Percentiles rank a stretch among this genome's conserved stretches.
Evolutionary conservation across 495 filamentous ascomycete species (phyloP).

Genomic region (Penicillium silybi): DNA sequence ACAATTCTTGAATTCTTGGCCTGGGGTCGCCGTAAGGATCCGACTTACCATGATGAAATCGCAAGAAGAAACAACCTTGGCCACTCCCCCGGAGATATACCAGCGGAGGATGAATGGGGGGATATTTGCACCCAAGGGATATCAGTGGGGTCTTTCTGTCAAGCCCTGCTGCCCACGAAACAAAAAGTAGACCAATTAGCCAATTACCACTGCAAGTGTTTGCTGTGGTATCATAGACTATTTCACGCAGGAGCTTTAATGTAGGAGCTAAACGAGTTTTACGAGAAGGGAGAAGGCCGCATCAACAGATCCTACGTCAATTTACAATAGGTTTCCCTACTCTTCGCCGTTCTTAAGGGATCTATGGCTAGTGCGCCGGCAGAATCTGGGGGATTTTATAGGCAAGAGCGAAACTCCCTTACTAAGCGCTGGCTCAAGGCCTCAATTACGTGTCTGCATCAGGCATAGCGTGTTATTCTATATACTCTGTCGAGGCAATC

Average conservation of each 20-base stretch:
- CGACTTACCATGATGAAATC: conserved; percentile 27
- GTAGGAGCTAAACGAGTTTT: conserved; percentile 27
- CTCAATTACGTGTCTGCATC: conserved; percentile 29
- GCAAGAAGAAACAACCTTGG: conserved; percentile 14
- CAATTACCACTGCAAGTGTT: conserved; percentile 33
- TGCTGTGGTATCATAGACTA: conserved; percentile 39
- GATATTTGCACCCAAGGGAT: background rate
- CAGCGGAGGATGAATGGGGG: conserved; percentile 17
- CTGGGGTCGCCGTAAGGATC: conserved; percentile 40
- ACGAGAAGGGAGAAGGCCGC: conserved; percentile 19
- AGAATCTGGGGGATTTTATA: conserved; percentile 32
- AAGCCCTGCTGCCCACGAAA: conserved; percentile 30
- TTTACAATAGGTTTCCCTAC: conserved; percentile 37
- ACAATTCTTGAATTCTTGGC: conserved; percentile 44
- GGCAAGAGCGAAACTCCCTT: conserved; percentile 28
- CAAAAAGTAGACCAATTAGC: conserved; percentile 28
- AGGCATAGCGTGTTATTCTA: conserved; percentile 32
- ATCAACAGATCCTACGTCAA: conserved; percentile 19
- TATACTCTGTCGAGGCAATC: conserved; percentile 35
- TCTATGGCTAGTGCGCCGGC: conserved; percentile 35
- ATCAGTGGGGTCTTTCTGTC: conserved; percentile 14
- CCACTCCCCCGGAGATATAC: conserved; percentile 20
- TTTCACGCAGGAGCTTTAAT: conserved; percentile 33
- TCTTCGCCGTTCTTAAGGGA: conserved; percentile 39
- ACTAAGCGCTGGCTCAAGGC: conserved; percentile 37